phyloP scores from a whole-genome alignment of 2,329 filamentous ascomycete genomes.

The Sporothrix brasiliensis region DNA sequence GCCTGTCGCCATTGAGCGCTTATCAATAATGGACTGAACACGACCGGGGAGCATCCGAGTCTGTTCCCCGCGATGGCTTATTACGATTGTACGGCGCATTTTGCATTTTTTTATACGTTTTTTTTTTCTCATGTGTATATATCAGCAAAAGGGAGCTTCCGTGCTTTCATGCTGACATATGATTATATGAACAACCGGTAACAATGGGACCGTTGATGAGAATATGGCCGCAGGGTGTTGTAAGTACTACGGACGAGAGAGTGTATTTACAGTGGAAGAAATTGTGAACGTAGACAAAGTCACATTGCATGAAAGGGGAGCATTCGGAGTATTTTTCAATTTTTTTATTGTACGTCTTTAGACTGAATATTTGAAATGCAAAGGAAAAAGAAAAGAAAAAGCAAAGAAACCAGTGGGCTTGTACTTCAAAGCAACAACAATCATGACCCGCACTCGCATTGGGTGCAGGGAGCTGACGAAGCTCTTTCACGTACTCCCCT shows the following conservation, averaged over 20 bases:
- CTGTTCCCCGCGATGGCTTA: slow-evolving; percentile 4
- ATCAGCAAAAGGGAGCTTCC: slow-evolving; percentile 4
- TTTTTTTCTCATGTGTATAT: not conserved
- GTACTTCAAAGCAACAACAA: not conserved
- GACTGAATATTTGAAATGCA: not conserved
- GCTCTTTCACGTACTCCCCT: not conserved
- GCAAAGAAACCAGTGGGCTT: too few species aligned
- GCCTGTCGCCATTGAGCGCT: too few species aligned
- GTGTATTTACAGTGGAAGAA: too few species aligned
- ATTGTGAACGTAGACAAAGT: too few species aligned
- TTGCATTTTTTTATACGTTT: not conserved
- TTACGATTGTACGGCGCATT: not conserved
- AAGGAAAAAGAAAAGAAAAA: not conserved
- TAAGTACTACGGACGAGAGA: too few species aligned
- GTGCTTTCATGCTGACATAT: not conserved
- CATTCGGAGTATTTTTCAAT: not conserved
- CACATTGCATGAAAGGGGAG: too few species aligned
- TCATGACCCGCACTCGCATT: not conserved
- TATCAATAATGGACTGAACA: not conserved
- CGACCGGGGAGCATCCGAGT: not conserved
- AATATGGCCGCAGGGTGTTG: too few species aligned
- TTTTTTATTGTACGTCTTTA: not conserved
- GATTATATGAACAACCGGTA: not conserved
- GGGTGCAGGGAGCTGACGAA: not conserved
- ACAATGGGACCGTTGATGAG: too few species aligned